A percentile compares a stretch with the other conserved stretches of the same genome.
Evolutionary conservation across 2,329 filamentous ascomycete species (phyloP).

Genomic region (Metarhizium humberi): DNA sequence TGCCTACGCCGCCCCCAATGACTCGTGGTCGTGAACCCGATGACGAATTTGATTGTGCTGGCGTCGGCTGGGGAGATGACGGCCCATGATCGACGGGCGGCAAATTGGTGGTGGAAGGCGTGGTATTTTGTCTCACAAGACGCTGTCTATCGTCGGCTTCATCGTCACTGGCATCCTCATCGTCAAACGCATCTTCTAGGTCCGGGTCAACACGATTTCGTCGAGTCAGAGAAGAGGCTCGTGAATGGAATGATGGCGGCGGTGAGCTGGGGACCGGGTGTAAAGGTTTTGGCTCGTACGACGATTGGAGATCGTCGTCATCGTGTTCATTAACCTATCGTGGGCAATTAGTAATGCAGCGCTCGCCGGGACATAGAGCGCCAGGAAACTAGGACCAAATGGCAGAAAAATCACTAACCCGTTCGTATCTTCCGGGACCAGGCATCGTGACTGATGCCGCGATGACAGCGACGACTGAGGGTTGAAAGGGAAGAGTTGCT

Average conservation of each 20-base stretch:
- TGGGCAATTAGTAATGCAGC: constrained; percentile 2
- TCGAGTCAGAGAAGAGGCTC: constrained; percentile 51
- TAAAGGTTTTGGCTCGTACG: constrained; percentile 18
- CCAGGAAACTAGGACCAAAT: too few relatives aligned
- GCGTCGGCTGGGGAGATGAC: constrained; percentile 9
- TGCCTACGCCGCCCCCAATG: constrained; percentile 66
- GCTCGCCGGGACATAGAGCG: constrained; percentile 3
- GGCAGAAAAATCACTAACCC: constrained; percentile 31
- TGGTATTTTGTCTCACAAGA: constrained; percentile 61
- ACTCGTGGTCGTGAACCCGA: constrained; percentile 37
- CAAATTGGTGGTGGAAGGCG: constrained; percentile 11
- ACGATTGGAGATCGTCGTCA: constrained; percentile 27
- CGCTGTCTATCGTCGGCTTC: constrained; percentile 74
- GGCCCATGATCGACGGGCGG: not conserved
- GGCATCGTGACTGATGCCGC: constrained; percentile 32
- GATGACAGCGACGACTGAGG: not conserved
- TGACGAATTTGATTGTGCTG: constrained; percentile 14
- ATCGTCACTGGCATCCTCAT: constrained; percentile 67
- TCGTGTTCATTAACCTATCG: constrained; percentile 49
- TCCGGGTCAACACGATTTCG: constrained; percentile 56
- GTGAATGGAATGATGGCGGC: constrained; percentile 81
- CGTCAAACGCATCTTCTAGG: constrained; percentile 91
- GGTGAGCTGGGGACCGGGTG: constrained; percentile 47
- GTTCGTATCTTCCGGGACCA: constrained; percentile 38
- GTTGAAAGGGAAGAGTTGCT: not conserved